Evolutionary conservation across 345 rosid species (phyloP), one percentile per base, ranked within the genome.

Genomic region (Eucalyptus tenuipes): DNA sequence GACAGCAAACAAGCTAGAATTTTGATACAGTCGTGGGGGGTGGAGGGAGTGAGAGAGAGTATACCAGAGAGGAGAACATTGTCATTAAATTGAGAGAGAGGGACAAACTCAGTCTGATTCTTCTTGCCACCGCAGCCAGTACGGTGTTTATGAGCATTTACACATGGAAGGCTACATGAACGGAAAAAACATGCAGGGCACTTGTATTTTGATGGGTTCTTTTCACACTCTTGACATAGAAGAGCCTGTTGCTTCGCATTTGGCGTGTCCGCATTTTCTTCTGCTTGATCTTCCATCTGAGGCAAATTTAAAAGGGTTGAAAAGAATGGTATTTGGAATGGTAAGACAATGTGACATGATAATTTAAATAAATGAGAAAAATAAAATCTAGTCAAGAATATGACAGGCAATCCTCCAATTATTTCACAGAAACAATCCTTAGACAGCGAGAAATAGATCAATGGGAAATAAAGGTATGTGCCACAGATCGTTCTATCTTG

Each of bases 101-200:
- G 97, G 47, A 97, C 92, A 87, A 95, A 92, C 5, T 90, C 92
- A 49, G 97, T 92, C 87, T 29, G 81, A 52, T 91, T 90, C 89
- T 95, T 92, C 89, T 93, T 95, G 53, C 99, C 99, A 7, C 93
- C 90, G 90, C 99, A 97, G 88, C 93, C 93, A 47, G 96, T 95
- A 61, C 96, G 98, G 44, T 90, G 90, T 94, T 97, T 97, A 92
- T 97, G 99, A 55, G 97, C 93, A 86, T 96, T 97, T 88, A 97
- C 95, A 82, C 99, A 96, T 53, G 89, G 88, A 84, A 97, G 97
- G 86, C 98, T 91, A 93, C 99, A 97, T 4, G 99, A 93, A 44
- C 96, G 96, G 37, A 95, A 86, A 49, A 93, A 93, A 88, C 99
- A 97, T 66, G 94, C 98, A 12, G 99, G 99, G 90, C 99, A 97